A percentile compares a stretch with the other conserved stretches of the same genome.
Evolutionary conservation across 75 land plant genomes (phyloP).

Genomic region (Selaginella tamariscina): DNA sequence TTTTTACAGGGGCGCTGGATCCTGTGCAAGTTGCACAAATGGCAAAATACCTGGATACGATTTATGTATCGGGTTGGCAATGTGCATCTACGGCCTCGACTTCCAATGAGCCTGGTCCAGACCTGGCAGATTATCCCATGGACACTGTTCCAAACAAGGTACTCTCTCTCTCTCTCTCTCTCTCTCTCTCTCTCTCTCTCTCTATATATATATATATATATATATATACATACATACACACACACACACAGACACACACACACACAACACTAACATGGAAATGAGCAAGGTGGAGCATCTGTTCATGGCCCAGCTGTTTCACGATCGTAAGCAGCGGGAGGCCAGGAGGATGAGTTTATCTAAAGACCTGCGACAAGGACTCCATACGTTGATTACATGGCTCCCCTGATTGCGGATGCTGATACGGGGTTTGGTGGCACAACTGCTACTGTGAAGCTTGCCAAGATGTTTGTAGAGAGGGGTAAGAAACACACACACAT

Average conservation of each 20-base stretch:
- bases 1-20: slow-evolving; percentile 74
- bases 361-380: slow-evolving; percentile 41
- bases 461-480: slow-evolving; percentile 90
- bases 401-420: slow-evolving; percentile 81
- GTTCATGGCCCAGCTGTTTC: slow-evolving; percentile 80
- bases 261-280: no score
- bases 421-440: slow-evolving; percentile 88
- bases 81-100: slow-evolving; percentile 85
- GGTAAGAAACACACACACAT: slow-evolving; percentile 78
- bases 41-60: slow-evolving; percentile 77
- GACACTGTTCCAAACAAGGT: slow-evolving; percentile 84
- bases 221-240: no score
- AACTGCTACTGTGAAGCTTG: slow-evolving; percentile 84
- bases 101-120: slow-evolving; percentile 89
- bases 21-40: slow-evolving; percentile 92
- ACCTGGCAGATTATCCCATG: slow-evolving; percentile 92
- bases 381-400: slow-evolving; percentile 65
- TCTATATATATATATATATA: no score
- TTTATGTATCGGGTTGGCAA: slow-evolving; percentile 38
- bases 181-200: no score
- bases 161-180: no score
- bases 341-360: slow-evolving; percentile 51
- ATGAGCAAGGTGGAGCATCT: slow-evolving; percentile 91
- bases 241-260: no score
- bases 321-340: slow-evolving; percentile 80